Percentiles rank a stretch among this genome's conserved stretches.
These are phyloP conservation scores for Oryza glaberrima DNA, from an alignment of 176 grass and related monocot genomes.

Conservation along the genomic window DNA sequence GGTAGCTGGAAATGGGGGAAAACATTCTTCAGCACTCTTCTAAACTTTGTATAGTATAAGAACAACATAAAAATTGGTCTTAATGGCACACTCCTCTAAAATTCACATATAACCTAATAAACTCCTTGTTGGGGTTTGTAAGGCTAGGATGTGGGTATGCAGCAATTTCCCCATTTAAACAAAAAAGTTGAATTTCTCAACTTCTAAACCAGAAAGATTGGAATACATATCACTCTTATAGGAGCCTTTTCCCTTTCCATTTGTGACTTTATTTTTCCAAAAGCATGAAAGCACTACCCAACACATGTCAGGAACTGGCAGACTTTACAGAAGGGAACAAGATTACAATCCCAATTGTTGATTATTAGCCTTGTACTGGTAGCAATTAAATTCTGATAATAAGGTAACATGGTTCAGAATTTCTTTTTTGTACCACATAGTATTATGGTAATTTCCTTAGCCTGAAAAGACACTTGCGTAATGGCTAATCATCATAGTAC, in stretches of 20 bases:
- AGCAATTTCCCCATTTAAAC: not conserved
- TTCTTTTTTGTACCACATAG: not conserved
- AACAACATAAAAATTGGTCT: not conserved
- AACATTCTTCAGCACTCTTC: not conserved
- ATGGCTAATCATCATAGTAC: no score
- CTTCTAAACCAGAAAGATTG: not conserved
- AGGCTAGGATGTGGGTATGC: not conserved
- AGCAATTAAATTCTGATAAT: not conserved
- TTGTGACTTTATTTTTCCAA: not conserved
- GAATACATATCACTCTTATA: not conserved
- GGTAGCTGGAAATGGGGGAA: not conserved
- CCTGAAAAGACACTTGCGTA: not conserved
- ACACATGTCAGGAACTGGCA: not conserved
- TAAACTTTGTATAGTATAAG: not conserved
- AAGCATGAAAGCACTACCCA: not conserved
- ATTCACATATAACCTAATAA: not conserved
- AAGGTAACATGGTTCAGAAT: not conserved
- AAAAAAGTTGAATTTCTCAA: not conserved
- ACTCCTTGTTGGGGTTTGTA: not conserved
- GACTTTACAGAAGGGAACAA: not conserved
- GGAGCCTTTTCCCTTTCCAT: not conserved
- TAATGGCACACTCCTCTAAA: not conserved
- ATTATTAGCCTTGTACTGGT: not conserved
- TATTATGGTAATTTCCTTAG: not conserved
- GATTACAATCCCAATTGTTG: no score